Percentiles rank a stretch among this genome's conserved stretches.
phyloP scores from a whole-genome alignment of 2,329 filamentous ascomycete genomes.

The Epichloe coenophiala region DNA sequence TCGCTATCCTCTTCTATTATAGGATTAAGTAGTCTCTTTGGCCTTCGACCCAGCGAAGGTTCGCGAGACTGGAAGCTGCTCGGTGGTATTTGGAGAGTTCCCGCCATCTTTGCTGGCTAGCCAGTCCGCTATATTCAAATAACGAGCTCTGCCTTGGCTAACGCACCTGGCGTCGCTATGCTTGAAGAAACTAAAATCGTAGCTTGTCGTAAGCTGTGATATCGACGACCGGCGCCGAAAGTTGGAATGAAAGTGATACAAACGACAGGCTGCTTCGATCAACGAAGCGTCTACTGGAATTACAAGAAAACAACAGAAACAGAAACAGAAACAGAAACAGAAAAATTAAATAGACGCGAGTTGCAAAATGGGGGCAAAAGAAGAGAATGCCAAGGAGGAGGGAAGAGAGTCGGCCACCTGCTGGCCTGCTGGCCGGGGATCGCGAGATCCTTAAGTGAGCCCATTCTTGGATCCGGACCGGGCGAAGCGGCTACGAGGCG shows the following conservation, averaged over 20 bases:
- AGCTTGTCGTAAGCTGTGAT: constrained; percentile 7
- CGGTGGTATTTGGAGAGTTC: constrained; percentile 14
- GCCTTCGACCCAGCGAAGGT: constrained; percentile 43
- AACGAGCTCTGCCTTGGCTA: constrained; percentile 5
- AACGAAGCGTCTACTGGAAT: constrained; percentile 26
- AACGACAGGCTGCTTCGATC: constrained; percentile 32
- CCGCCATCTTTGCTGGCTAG: constrained; percentile 30
- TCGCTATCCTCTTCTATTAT: constrained; percentile 47
- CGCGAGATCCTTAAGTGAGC: constrained; percentile 16
- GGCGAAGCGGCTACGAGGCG: constrained; percentile 15
- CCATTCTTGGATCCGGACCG: constrained; percentile 2
- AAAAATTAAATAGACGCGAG: neutral
- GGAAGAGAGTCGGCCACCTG: constrained; percentile 11
- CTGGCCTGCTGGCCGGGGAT: constrained; percentile 11
- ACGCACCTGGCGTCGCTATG: neutral
- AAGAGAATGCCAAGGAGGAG: constrained; percentile 20
- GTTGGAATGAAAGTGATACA: constrained; percentile 8
- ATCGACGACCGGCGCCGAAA: constrained; percentile 25
- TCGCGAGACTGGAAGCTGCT: constrained; percentile 30
- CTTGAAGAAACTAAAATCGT: constrained; percentile 2
- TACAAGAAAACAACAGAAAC: constrained; percentile 13
- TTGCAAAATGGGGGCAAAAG: constrained; percentile 17
- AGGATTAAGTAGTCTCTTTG: constrained; percentile 44
- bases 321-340: constrained; percentile 6
- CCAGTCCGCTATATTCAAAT: constrained; percentile 16